Base-by-base conservation (phyloP, 352 stramenopile genomes). In the Pythium angustatum region DNA sequence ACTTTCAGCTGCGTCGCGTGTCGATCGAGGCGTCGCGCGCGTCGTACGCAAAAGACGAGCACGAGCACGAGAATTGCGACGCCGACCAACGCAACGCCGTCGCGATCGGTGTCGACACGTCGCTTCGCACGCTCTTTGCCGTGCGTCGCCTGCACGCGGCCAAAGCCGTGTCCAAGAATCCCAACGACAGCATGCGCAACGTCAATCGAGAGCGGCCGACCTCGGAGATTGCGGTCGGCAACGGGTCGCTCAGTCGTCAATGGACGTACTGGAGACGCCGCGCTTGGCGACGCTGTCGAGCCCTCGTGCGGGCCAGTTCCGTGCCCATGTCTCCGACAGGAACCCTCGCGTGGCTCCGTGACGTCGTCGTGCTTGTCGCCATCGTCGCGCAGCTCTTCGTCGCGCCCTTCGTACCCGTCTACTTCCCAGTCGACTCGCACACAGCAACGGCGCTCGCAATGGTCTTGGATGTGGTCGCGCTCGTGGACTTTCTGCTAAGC, bases 1-100 rank as follows among this genome's bases (percentile, higher is more conserved):
- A 64, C 36, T 72, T 72, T 30, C 64, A 72, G 47, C 26, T 72
- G 43, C 58, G 64, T 1, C 55, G 50, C n/a, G 41, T 66, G 7
- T 65, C 56, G 3, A 48, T 43, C 5, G 63, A 70, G 21, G 36
- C 38, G 17, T 48, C 41, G 30, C 28, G 55, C 5, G 43, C 54
- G 14, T 70, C 63, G 5, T 68, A 68, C 36, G 44, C 44, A 12
- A 44, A 51, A 24, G 36, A 30, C 1, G 50, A 60, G 1, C 28
- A 51, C 34, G 26, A 62, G 9, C 28, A 27, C 22, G 40, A 61
- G 8, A 17, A 58, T 5, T 30, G 48, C 12, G 27, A 8, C 1
- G 27, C 22, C 36, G 17, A 47, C 19, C 40, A 14, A 26, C 19
- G 40, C 40, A 27, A 8, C 40, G 26, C 11, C 3, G 40, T 27